Base-by-base conservation (phyloP, 768 basidiomycete species). In the Pleurotus platypus region DNA sequence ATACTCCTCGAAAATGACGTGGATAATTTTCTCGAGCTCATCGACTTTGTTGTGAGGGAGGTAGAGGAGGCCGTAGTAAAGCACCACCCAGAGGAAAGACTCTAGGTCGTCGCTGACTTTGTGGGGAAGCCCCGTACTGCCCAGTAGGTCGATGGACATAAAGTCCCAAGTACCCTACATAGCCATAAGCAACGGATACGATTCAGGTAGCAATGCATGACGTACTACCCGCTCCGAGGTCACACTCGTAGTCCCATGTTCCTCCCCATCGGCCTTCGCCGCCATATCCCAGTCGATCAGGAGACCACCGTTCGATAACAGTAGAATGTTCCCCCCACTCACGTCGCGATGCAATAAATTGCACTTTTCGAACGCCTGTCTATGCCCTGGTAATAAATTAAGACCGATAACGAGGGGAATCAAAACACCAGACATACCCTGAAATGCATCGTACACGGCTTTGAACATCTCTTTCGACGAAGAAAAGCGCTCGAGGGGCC, bases 91-190 rank as follows among this genome's bases (percentile, higher is more conserved):
- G 38, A 63, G 12, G 53, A 73, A 70, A 0, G 72, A 72, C 55
- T 73, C 69, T 5, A 73, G 45, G 46, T 74, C 69, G 24, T 72
- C 69, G 18, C 62, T 53, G 13, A 70, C 55, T 0, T 27, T 47
- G 18, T 70, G 70, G 5, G 40, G 22, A 27, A 5, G 27, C 37
- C 64, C 8, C 13, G 7, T 62, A 49, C 11, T 63, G 11, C 24
- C 8, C 8, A 4, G 69, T 61, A 4, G 73, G 55, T 5, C 46
- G 50, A 0, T 57, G 49, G 1, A 71, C 69, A 61, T 70, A 69
- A 49, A 70, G 71, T 0, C 72, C 71, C 70, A 72, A 35, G 42
- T 27, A 24, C 13, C 18, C 26, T 16, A 51, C 16, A 53, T 7
- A 5, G 2, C 15, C 12, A 27, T 22, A 12, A 15, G n/a, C 27